A percentile compares a stretch with the other conserved stretches of the same genome.
Evolutionary conservation across 1,284 basidiomycete species (phyloP).

Genomic region (Filobasidium uniguttulatum): DNA sequence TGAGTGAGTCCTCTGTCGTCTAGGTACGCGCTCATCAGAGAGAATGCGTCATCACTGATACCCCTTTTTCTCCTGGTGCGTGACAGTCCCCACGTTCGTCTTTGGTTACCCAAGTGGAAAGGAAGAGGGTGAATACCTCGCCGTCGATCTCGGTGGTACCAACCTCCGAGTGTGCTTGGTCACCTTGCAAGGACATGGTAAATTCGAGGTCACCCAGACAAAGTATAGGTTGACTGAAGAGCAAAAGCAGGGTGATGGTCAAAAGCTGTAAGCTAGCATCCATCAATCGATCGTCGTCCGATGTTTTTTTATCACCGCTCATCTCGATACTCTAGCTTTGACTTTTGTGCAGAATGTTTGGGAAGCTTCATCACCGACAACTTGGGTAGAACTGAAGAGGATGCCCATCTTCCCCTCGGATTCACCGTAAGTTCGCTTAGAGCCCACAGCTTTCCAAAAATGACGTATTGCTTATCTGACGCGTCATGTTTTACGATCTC

Average conservation of each 20-base stretch:
- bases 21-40: neutral
- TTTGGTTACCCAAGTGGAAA: conserved; percentile 91
- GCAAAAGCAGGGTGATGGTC: conserved; percentile 95
- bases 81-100: conserved; percentile 92
- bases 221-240: conserved; percentile 96
- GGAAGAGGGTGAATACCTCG: conserved; percentile 81
- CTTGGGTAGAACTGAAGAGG: conserved; percentile 49
- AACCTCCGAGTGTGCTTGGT: conserved; percentile 97
- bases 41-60: neutral
- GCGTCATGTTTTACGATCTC: neutral
- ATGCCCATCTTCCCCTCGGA: conserved; percentile 66
- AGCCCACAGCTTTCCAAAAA: neutral
- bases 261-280: conserved; percentile 52
- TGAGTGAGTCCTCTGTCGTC: conserved; percentile 13
- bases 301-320: neutral
- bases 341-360: conserved; percentile 92
- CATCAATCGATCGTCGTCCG: neutral
- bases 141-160: conserved; percentile 90
- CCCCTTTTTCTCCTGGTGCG: conserved; percentile 40
- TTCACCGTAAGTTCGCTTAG: conserved; percentile 59
- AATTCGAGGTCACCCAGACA: conserved; percentile 95
- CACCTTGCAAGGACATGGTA: conserved; percentile 74
- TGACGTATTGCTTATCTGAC: conserved; percentile 2
- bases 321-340: conserved; percentile 45
- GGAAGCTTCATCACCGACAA: conserved; percentile 69